Conservation (phyloP, 495 filamentous ascomycete species). For the Aspergillus avenaceus region DNA sequence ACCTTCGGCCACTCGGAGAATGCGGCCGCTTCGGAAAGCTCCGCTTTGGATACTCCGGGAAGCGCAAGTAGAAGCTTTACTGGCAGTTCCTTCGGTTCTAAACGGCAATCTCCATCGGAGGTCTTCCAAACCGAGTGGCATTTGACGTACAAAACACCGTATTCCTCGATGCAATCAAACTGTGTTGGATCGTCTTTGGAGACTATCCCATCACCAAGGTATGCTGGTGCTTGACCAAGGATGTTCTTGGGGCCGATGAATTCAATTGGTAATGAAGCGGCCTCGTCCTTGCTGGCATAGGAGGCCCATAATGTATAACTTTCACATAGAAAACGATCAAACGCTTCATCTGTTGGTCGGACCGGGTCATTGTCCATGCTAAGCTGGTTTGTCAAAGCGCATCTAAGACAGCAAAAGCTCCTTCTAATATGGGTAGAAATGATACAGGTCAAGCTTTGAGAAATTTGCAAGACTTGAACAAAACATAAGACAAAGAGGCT, state of each 20-base stretch:
- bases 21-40: slow-evolving; percentile 16
- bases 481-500: background rate
- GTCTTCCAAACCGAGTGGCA: slow-evolving; percentile 23
- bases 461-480: background rate
- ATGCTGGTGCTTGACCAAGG: slow-evolving; percentile 16
- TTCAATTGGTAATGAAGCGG: slow-evolving; percentile 8
- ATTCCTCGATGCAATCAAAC: slow-evolving; percentile 18
- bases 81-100: slow-evolving; percentile 14
- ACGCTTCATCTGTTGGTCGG: slow-evolving; percentile 20
- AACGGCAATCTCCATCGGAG: slow-evolving; percentile 14
- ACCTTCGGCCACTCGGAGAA: slow-evolving; percentile 22
- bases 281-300: slow-evolving; percentile 9
- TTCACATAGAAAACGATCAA: slow-evolving; percentile 13
- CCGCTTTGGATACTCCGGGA: slow-evolving; percentile 6
- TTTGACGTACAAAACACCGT: slow-evolving; percentile 13
- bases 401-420: too few species aligned
- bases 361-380: slow-evolving; percentile 8
- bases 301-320: slow-evolving; percentile 20
- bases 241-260: slow-evolving; percentile 13
- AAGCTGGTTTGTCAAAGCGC: too few species aligned
- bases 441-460: background rate
- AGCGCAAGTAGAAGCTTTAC: slow-evolving; percentile 15
- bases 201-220: slow-evolving; percentile 17
- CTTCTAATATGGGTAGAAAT: too few species aligned
- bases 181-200: slow-evolving; percentile 5